Conservation (phyloP, 805 yeast species). For the Schwanniomyces sp. region DNA sequence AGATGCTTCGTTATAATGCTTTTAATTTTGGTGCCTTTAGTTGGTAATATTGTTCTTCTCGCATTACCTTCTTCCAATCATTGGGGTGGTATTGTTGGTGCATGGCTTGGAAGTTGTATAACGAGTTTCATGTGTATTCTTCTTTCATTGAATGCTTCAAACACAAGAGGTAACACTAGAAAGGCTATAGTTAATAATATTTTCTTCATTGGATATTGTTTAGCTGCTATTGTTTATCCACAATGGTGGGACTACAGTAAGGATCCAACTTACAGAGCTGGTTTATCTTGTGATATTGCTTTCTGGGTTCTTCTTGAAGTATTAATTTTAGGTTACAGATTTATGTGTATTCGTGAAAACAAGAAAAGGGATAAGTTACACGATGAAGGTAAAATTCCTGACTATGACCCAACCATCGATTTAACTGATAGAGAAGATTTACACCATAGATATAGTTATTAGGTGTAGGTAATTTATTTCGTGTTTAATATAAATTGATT, state of each 20-base stretch:
- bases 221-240: conserved; percentile 14
- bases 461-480: background rate
- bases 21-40: conserved; percentile 17
- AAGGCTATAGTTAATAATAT: conserved; percentile 10
- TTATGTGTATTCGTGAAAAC: conserved; percentile 20
- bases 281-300: conserved; percentile 19
- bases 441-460: conserved; percentile 2
- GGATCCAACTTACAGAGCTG: conserved; percentile 13
- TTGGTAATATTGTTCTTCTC: conserved; percentile 16
- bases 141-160: conserved; percentile 9
- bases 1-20: conserved; percentile 14
- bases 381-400: conserved; percentile 11
- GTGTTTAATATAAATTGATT: background rate
- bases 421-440: conserved; percentile 20
- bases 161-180: conserved; percentile 14
- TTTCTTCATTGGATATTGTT: conserved; percentile 15
- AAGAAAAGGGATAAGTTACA: conserved; percentile 11
- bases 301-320: conserved; percentile 21
- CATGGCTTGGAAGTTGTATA: conserved; percentile 13
- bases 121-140: conserved; percentile 12
- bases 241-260: conserved; percentile 18
- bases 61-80: conserved; percentile 10
- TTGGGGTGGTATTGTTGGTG: conserved; percentile 18
- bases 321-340: conserved; percentile 22
- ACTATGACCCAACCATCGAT: conserved; percentile 16